These are phyloP conservation scores for Fusarium lyarnte DNA, from an alignment of 2,329 filamentous ascomycete genomes.

Conservation along the genomic window DNA sequence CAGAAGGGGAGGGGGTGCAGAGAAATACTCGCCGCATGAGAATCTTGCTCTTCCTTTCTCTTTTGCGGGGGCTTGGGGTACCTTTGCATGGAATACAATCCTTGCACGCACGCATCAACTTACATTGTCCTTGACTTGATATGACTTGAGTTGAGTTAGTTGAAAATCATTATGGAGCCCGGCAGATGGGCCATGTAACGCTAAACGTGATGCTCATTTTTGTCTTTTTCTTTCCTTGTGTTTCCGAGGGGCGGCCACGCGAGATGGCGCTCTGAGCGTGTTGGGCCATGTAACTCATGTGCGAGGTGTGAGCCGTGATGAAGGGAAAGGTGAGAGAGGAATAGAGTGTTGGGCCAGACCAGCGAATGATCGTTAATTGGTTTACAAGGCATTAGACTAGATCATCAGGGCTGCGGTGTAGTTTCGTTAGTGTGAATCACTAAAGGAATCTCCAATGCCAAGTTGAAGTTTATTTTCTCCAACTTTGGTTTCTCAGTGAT, in stretches of 20 bases:
- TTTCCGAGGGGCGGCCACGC: constrained; percentile 42
- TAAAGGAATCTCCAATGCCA: neutral
- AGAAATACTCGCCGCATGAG: neutral
- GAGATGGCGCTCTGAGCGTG: constrained; percentile 39
- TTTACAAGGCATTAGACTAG: neutral
- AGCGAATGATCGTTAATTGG: neutral
- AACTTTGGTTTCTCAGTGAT: neutral
- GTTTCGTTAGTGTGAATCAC: neutral
- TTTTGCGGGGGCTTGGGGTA: constrained; percentile 16
- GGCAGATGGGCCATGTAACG: constrained; percentile 41
- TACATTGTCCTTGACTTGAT: neutral
- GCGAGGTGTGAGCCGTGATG: constrained; percentile 32
- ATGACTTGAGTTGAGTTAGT: neutral
- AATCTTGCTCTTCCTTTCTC: neutral
- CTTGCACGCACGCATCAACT: constrained; percentile 21
- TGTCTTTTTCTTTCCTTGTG: constrained; percentile 18
- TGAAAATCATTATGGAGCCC: constrained; percentile 19
- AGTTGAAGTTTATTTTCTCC: neutral
- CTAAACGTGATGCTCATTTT: constrained; percentile 1
- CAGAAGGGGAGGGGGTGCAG: constrained; percentile 2
- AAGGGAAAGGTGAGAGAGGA: neutral
- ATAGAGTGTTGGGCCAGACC: neutral
- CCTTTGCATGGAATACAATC: constrained; percentile 16
- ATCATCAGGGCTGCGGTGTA: neutral
- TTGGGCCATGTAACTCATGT: constrained; percentile 28